Evolutionary conservation across 768 basidiomycete species (phyloP).

Genomic region (Lanmaoa rubissima): DNA sequence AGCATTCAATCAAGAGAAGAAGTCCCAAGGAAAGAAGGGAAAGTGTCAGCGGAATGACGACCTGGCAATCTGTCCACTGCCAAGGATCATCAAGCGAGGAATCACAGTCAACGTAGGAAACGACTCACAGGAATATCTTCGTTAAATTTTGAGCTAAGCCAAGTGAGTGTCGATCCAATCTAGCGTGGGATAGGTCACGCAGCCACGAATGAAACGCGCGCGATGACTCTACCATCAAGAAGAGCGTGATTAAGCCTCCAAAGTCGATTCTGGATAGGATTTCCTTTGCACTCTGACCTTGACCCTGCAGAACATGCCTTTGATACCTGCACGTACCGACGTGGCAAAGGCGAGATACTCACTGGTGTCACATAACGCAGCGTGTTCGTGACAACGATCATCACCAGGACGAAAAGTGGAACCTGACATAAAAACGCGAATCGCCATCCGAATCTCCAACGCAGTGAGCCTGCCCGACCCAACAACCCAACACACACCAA

Average conservation of each 20-base stretch:
- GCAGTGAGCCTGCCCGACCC: neutral
- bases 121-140: conserved; percentile 11
- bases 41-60: conserved; percentile 6
- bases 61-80: conserved; percentile 11
- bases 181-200: neutral
- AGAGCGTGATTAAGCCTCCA: conserved; percentile 9
- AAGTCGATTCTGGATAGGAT: conserved; percentile 13
- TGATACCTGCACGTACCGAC: neutral
- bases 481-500: neutral
- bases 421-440: conserved; percentile 12
- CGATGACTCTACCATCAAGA: neutral
- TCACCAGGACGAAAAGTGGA: conserved; percentile 2
- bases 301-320: conserved; percentile 1
- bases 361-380: conserved; percentile 15
- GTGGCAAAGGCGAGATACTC: neutral
- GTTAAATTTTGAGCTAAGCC: conserved; percentile 17
- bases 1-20: conserved; percentile 7
- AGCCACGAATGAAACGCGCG: neutral
- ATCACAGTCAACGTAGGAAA: no score
- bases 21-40: conserved; percentile 8
- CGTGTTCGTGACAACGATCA: neutral
- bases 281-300: conserved; percentile 6
- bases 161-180: conserved; percentile 11
- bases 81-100: neutral
- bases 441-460: conserved; percentile 20